Evolutionary conservation across 805 yeast genomes (phyloP).

Genomic region (Wickerhamiella qilinensis): DNA sequence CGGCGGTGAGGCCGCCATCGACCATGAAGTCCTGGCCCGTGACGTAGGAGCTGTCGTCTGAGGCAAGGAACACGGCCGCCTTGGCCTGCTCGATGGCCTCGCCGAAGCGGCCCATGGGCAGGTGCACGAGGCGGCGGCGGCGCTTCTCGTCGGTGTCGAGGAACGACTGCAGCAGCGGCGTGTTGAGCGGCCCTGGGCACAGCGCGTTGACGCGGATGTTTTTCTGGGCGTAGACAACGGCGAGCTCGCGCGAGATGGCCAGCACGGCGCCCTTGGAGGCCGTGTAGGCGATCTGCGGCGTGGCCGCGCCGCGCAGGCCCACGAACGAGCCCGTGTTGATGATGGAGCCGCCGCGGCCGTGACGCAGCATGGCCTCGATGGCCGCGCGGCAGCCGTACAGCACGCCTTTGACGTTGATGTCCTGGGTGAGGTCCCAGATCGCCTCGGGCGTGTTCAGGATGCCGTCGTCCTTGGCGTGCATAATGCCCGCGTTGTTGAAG

Average conservation of each 20-base stretch:
- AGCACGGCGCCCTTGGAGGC: conserved; percentile 26
- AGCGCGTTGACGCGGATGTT: conserved; percentile 39
- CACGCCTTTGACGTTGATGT: conserved; percentile 25
- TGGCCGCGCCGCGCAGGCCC: conserved; percentile 24
- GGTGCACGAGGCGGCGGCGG: conserved; percentile 24
- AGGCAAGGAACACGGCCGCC: conserved; percentile 41
- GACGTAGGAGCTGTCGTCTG: conserved; percentile 33
- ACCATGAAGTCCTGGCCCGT: conserved; percentile 48
- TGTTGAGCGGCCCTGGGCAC: conserved; percentile 45
- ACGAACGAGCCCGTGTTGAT: conserved; percentile 26
- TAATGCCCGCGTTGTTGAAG: conserved; percentile 81
- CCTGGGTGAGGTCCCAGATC: conserved; percentile 24
- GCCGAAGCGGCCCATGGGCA: conserved; percentile 45
- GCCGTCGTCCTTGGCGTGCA: conserved; percentile 20
- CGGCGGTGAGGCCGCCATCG: conserved; percentile 32
- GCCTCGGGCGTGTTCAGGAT: conserved; percentile 21
- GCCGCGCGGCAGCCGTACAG: conserved; percentile 23
- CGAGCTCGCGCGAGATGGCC: conserved; percentile 28
- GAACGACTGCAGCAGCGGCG: conserved; percentile 43
- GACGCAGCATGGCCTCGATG: conserved; percentile 18
- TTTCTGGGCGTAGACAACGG: conserved; percentile 44
- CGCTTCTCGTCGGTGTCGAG: conserved; percentile 36
- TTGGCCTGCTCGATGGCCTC: conserved; percentile 52
- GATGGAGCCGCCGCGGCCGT: conserved; percentile 19
- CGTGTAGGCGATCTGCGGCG: conserved; percentile 25